Base-by-base conservation (phyloP, 1,284 basidiomycete genomes). In the Cutaneotrichosporon cyanovorans region DNA sequence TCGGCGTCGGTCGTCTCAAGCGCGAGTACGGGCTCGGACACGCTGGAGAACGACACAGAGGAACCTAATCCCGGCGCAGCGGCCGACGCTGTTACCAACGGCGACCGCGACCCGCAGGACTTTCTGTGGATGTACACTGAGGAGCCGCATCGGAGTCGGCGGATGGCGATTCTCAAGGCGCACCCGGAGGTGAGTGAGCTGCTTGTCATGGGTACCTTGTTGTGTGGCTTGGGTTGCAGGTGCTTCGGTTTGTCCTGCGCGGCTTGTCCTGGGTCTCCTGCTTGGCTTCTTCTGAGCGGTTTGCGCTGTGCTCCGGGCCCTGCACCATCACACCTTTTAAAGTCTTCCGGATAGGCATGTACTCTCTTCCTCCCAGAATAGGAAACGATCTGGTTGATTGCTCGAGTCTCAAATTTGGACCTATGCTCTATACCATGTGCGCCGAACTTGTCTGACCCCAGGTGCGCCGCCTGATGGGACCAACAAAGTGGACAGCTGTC, bases 71-170 rank as follows among this genome's bases (percentile, higher is more conserved):
- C 40, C 9, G 33, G 21, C 30, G 35, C 37, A 19, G 44, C 37
- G 14, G 45, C 40, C 22, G 40, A 34, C 8, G 48, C 48, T 4
- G 28, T 19, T 7, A 45, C 28, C 14, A 16, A 39, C 15, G 37
- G 40, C 21, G 38, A 46, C 37, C 25, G 46, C 10, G 62, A 60
- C 37, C 53, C 55, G 10, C 57, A 77, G 1, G 87, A 91, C 60
- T 91, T 91, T 61, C 75, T 97, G 23, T 98, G 93, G 93, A 72
- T 93, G 46, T 86, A 95, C 80, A 96, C 89, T 1, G 93, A 98
- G 71, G 95, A 98, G 68, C 93, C 93, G 5, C 95, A 98, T 69
- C 80, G 91, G 25, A 81, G 83, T 18, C 76, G 93, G 38, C 76
- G 93, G 40, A 82, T 82, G 74, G 87, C 82, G 9, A 96, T 98